Evolutionary conservation across 2,329 filamentous ascomycete species (phyloP).

Genomic region (Aspergillus sp.): DNA sequence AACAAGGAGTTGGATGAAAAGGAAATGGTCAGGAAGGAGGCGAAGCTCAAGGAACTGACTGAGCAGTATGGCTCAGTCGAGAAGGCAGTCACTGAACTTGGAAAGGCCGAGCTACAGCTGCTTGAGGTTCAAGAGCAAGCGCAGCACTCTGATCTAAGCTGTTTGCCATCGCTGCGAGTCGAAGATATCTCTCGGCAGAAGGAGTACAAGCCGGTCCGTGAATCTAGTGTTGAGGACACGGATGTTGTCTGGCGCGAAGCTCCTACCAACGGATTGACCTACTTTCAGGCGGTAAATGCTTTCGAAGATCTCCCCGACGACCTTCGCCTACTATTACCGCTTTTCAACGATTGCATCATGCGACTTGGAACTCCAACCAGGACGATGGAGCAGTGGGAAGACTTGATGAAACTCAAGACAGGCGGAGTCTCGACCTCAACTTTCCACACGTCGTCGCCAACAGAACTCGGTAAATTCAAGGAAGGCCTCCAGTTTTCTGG

Average conservation of each 20-base stretch:
- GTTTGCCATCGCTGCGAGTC: conserved; percentile 82
- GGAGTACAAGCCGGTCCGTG: conserved; percentile 67
- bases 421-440: conserved; percentile 85
- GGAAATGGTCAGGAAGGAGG: conserved; percentile 71
- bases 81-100: conserved; percentile 69
- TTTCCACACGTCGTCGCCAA: conserved; percentile 76
- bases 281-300: conserved; percentile 85
- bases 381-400: conserved; percentile 92
- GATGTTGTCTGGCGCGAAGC: conserved; percentile 88
- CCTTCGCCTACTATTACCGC: conserved; percentile 76
- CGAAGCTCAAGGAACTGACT: conserved; percentile 71
- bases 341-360: conserved; percentile 93
- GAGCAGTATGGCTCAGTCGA: conserved; percentile 68
- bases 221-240: conserved; percentile 59
- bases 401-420: conserved; percentile 93
- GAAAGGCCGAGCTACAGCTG: conserved; percentile 75
- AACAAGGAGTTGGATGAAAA: conserved; percentile 72
- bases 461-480: conserved; percentile 66
- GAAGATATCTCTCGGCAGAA: conserved; percentile 82
- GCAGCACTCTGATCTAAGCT: conserved; percentile 80
- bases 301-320: conserved; percentile 80
- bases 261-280: conserved; percentile 92
- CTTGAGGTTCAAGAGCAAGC: conserved; percentile 81
- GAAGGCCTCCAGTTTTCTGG: conserved; percentile 85
- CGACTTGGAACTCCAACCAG: conserved; percentile 83